Base-by-base conservation (phyloP, 1,284 basidiomycete genomes). In the Veloboletus limbatus region DNA sequence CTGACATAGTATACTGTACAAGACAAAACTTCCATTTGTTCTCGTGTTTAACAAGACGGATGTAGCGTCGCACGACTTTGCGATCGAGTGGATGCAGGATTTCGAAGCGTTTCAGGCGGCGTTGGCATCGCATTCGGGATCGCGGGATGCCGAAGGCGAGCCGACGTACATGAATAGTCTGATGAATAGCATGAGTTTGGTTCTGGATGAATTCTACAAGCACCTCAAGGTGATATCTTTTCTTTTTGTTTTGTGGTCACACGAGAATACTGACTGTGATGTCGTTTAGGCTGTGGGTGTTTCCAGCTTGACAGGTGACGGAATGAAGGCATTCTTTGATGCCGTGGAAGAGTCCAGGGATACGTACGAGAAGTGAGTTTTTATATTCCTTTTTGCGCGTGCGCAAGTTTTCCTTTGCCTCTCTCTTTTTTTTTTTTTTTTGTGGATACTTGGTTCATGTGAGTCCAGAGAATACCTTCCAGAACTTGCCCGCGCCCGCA, bases 1-100 rank as follows among this genome's bases (percentile, higher is more conserved):
- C n/a, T 13, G 28, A 34, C 11, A 20, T 54, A 96, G 93, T 55
- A 99, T 99, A 55, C 74, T 99, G 21, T 99, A 99, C 78, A 99
- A 99, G 72, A 97, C 95, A 3, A 91, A 94, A 54, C 76, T 99
- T 0, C 97, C 97, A 0, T 98, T 99, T 69, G 86, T 99, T 54
- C 77, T 99, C 27, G 96, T 99, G 8, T 99, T 99, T 75, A 99
- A 99, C 76, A 99, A 99, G 74, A 97, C 85, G 5, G 97, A 99
- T 65, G 92, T 92, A 3, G 78, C 86, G 55, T 75, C 86, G 2
- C 91, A 96, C 69, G 80, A 85, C 38, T 98, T 98, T 68, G 97
- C 96, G 5, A 57, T 96, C 31, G 92, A 97, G 53, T 99, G 97
- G 97, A 99, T 99, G 96, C 76, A 82, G 27, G 97, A 99, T 66